A percentile compares a stretch with the other conserved stretches of the same genome.
These are phyloP conservation scores for Suhomyces yuchorum DNA, from an alignment of 1,139 yeast genomes.

Conservation along the genomic window DNA sequence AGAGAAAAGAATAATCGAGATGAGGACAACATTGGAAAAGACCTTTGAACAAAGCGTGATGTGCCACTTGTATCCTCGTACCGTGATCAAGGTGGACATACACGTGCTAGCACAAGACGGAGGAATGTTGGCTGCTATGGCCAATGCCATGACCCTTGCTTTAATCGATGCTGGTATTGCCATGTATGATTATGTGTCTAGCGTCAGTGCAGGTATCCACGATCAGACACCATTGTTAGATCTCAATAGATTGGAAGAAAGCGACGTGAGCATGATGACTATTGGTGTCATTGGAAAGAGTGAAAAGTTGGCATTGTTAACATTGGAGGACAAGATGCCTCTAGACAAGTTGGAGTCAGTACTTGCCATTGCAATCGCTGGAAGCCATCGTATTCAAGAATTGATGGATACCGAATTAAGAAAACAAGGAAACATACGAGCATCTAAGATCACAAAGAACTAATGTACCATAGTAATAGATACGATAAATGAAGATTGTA, in stretches of 20 bases:
- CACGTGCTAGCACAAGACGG: slow-evolving; percentile 91
- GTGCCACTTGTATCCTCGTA: slow-evolving; percentile 76
- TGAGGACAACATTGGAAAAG: slow-evolving; percentile 71
- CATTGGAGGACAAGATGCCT: slow-evolving; percentile 82
- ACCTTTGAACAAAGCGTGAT: slow-evolving; percentile 82
- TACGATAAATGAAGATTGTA: background rate
- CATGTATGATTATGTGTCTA: slow-evolving; percentile 86
- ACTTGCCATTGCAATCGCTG: slow-evolving; percentile 86
- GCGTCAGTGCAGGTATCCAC: slow-evolving; percentile 77
- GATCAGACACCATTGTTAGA: slow-evolving; percentile 80
- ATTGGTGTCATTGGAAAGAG: slow-evolving; percentile 82
- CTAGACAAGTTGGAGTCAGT: slow-evolving; percentile 77
- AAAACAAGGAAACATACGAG: slow-evolving; percentile 59
- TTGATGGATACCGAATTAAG: slow-evolving; percentile 86
- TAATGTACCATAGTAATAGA: slow-evolving; percentile 12
- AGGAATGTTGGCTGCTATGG: slow-evolving; percentile 74
- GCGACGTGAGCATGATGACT: slow-evolving; percentile 77
- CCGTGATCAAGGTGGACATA: slow-evolving; percentile 70
- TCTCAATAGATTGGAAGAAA: slow-evolving; percentile 79
- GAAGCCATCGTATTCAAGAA: slow-evolving; percentile 78
- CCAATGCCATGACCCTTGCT: slow-evolving; percentile 89
- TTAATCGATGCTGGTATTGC: slow-evolving; percentile 94
- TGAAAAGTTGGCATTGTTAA: slow-evolving; percentile 75
- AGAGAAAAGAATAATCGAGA: slow-evolving; percentile 75
- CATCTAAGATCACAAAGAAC: slow-evolving; percentile 26